Percentiles rank a stretch among this genome's conserved stretches.
Conservation (phyloP, 2,329 filamentous ascomycete species). For the Calonectria fujianensis region DNA sequence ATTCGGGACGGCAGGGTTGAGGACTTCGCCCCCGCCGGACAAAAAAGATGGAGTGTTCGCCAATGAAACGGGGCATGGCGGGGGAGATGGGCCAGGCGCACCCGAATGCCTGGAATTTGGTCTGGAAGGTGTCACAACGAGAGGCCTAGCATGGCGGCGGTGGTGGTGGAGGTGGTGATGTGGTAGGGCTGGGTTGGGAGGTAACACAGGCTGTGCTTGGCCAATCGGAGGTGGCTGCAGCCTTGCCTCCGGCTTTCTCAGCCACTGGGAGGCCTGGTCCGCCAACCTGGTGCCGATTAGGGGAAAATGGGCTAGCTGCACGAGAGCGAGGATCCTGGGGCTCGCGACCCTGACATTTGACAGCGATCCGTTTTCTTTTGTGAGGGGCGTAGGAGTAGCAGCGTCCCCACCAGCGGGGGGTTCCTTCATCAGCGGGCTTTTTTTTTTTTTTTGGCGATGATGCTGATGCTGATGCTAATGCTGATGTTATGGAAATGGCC, state of each 20-base stretch:
- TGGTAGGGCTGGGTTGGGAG: conserved; percentile 11
- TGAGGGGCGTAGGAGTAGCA: background rate
- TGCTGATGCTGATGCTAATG: background rate
- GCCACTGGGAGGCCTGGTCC: conserved; percentile 17
- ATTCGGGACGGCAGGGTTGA: background rate
- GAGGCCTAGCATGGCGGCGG: background rate
- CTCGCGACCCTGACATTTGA: background rate
- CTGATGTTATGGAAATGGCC: background rate
- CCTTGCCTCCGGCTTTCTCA: background rate
- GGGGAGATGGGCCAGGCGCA: background rate
- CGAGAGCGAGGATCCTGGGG: background rate
- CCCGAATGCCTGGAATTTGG: background rate
- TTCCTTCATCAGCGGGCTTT: conserved; percentile 4
- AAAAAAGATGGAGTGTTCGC: conserved; percentile 10
- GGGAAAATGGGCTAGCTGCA: background rate
- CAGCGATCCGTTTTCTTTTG: background rate
- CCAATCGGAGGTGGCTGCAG: background rate
- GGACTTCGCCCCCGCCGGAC: background rate
- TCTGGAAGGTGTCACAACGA: background rate
- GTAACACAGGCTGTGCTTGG: conserved; percentile 9
- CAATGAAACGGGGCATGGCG: background rate
- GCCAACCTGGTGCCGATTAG: background rate
- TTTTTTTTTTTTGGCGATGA: too few relatives aligned
- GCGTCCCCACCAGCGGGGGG: background rate
- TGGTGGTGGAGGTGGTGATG: background rate